Evolutionary conservation across 306 rosid genomes (phyloP).

Genomic region (Inga oerstediana): DNA sequence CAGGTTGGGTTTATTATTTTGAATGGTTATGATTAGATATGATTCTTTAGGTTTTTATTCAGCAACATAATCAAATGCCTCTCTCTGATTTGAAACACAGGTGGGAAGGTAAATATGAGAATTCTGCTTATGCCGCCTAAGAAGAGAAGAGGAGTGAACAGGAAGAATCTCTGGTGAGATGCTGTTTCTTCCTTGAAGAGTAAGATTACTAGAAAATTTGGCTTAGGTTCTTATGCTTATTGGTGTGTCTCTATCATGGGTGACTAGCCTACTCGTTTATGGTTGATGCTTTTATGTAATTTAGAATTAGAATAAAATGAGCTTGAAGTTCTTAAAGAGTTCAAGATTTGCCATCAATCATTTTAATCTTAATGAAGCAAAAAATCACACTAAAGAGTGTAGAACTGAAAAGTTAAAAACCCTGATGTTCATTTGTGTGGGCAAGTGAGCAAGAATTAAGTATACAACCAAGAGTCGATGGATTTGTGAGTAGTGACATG

Average conservation of each 20-base stretch:
- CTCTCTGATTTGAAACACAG: constrained; percentile 51
- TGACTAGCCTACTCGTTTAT: background rate
- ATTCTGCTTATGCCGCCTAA: constrained; percentile 54
- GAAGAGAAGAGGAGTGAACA: constrained; percentile 11
- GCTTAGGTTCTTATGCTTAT: background rate
- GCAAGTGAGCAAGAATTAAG: background rate
- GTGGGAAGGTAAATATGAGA: constrained; percentile 85
- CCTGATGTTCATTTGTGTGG: background rate
- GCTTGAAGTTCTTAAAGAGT: background rate
- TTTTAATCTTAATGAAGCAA: background rate
- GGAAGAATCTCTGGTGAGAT: constrained; percentile 7
- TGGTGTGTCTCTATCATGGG: background rate
- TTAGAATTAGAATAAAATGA: background rate
- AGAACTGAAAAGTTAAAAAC: too few species aligned
- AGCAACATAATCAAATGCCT: background rate
- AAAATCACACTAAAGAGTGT: background rate
- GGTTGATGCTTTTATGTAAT: constrained; percentile 11
- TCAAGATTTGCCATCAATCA: background rate
- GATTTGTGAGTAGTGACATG: background rate
- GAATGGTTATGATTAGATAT: background rate
- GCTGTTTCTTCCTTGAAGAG: constrained; percentile 16
- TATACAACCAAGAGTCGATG: background rate
- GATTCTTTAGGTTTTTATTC: background rate
- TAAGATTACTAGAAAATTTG: background rate
- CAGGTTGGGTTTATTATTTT: constrained; percentile 53